phyloP scores from a whole-genome alignment of 2,329 filamentous ascomycete genomes.

The Alternaria arborescens region DNA sequence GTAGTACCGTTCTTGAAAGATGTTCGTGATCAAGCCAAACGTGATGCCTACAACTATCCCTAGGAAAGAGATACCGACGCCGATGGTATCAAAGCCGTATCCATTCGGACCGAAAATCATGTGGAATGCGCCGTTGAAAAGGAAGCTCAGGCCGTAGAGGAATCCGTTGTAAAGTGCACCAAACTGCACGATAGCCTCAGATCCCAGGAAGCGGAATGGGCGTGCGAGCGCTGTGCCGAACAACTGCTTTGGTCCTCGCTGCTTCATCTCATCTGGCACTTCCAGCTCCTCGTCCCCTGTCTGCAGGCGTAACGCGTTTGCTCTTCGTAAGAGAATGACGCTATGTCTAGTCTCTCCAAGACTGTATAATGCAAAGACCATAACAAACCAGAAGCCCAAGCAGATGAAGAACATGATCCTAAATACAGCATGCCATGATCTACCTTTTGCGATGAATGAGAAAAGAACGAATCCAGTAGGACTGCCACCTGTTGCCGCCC shows the following conservation, averaged over 20 bases:
- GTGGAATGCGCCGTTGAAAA: constrained; percentile 60
- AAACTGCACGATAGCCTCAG: constrained; percentile 59
- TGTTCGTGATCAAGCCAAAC: constrained; percentile 55
- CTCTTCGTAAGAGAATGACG: constrained; percentile 53
- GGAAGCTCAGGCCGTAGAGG: constrained; percentile 59
- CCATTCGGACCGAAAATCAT: constrained; percentile 59
- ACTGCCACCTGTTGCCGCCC: constrained; percentile 58
- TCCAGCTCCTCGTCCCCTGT: constrained; percentile 39
- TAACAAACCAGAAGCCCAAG: constrained; percentile 55
- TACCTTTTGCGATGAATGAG: constrained; percentile 55
- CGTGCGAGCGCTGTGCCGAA: constrained; percentile 55
- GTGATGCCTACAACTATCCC: constrained; percentile 54
- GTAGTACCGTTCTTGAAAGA: constrained; percentile 57
- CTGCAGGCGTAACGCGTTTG: constrained; percentile 37
- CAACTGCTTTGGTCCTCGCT: constrained; percentile 49
- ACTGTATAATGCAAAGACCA: constrained; percentile 48
- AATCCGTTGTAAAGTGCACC: constrained; percentile 61
- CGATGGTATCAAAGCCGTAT: constrained; percentile 53
- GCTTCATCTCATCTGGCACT: constrained; percentile 52
- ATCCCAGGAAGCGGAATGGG: constrained; percentile 58
- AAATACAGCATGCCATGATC: constrained; percentile 56
- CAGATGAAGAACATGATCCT: constrained; percentile 59
- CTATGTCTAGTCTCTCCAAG: constrained; percentile 58
- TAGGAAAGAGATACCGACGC: constrained; percentile 54
- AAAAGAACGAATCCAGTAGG: constrained; percentile 59